phyloP scores from a whole-genome alignment of 805 yeast species.

The Candida montana region DNA sequence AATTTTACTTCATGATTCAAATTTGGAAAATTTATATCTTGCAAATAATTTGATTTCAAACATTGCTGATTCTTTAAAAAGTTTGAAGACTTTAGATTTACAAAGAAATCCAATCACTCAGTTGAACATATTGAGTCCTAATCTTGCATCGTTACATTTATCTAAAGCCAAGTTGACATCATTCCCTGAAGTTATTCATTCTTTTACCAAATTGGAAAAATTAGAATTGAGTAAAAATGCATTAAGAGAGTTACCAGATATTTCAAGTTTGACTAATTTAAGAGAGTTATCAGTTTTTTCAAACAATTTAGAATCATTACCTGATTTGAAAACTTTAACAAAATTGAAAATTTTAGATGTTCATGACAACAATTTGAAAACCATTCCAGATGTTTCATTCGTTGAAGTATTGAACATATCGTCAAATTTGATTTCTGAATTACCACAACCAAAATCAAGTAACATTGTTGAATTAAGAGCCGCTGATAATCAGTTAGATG shows the following conservation, averaged over 20 bases:
- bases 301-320: constrained; percentile 70
- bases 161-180: constrained; percentile 79
- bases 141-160: constrained; percentile 67
- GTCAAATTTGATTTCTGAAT: constrained; percentile 46
- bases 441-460: constrained; percentile 34
- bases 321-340: constrained; percentile 55
- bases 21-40: constrained; percentile 65
- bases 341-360: constrained; percentile 66
- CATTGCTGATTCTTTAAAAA: constrained; percentile 57
- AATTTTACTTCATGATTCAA: constrained; percentile 38
- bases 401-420: constrained; percentile 59
- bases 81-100: constrained; percentile 62
- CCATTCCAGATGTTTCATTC: constrained; percentile 42
- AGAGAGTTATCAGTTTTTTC: constrained; percentile 63
- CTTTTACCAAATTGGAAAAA: constrained; percentile 62
- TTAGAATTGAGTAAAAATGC: constrained; percentile 78
- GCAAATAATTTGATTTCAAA: constrained; percentile 72
- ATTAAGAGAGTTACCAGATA: constrained; percentile 69
- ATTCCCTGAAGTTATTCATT: constrained; percentile 58
- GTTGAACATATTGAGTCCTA: constrained; percentile 47
- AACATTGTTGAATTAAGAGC: constrained; percentile 54
- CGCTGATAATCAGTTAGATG: constrained; percentile 80
- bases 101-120: constrained; percentile 83
- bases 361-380: constrained; percentile 77
- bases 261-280: constrained; percentile 54